Base-by-base conservation (phyloP, 1,284 basidiomycete genomes). In the Sutorius eximius region DNA sequence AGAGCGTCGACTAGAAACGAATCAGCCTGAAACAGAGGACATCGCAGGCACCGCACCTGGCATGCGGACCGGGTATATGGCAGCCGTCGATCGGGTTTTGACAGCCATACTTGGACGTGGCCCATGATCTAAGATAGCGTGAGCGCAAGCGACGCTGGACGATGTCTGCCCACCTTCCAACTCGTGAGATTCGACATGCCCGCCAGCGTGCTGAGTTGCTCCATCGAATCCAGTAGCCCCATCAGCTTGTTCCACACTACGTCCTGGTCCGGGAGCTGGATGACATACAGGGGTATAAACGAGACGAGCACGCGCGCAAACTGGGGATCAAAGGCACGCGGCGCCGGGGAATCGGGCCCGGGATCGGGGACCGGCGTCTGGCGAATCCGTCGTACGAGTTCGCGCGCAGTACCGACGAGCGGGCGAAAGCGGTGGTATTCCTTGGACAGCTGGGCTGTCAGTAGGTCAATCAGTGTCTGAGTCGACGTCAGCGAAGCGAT, bases 271-370 rank as follows among this genome's bases (percentile, higher is more conserved):
- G 83, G 83, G 0, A 88, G 65, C 5, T 77, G 69, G n/a, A 90
- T 73, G 3, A 83, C 72, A 16, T 86, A 82, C 8, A 91, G 81
- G 0, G 93, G 92, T 66, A 91, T 85, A 57, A 82, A 84, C 37
- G 86, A 87, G 27, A 86, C 85, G 0, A 95, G 75, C 45, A 81
- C 78, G 7, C 90, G 82, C 3, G 82, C 80, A 46, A 92, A 82
- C 40, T 82, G 76, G 5, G 88, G 82, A 65, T 90, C 90, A 54
- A 93, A 89, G 0, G 82, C 82, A 0, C 77, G 71, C 27, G 66
- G 69, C 0, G 82, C 84, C 0, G 77, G 73, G 1, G 87, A 86
- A 18, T 73, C 70, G 2, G 75, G 65, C 1, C 58, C 52, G 12
- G 78, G 80, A 5, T 75, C 66, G 0, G 74, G 69, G 2, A 75